Conservation (phyloP, 2,329 filamentous ascomycete species). For the Cucurbitaria berberidis region DNA sequence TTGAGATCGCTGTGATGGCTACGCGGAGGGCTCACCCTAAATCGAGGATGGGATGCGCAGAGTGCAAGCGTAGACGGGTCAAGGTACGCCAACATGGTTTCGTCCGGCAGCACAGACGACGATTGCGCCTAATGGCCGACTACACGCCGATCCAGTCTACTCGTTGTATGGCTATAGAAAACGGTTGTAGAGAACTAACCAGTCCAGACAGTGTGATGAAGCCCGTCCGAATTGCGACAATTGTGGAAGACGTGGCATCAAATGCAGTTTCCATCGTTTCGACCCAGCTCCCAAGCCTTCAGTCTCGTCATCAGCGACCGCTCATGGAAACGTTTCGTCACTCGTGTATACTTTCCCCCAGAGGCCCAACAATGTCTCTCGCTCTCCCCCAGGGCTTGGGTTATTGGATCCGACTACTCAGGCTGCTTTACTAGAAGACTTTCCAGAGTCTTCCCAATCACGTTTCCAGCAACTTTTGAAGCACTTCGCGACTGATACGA, state of each 20-base stretch:
- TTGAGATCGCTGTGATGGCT: conserved; percentile 3
- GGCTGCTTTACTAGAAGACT: conserved; percentile 14
- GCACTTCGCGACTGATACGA: conserved; percentile 30
- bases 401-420: conserved; percentile 17
- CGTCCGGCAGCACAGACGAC: background rate
- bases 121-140: background rate
- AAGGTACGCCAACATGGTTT: conserved; percentile 17
- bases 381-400: conserved; percentile 8
- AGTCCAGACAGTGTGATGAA: conserved; percentile 28
- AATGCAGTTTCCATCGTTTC: conserved; percentile 28
- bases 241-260: conserved; percentile 16
- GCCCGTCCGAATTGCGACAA: conserved; percentile 23
- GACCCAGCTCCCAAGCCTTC: conserved; percentile 9
- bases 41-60: conserved; percentile 16
- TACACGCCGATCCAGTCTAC: background rate
- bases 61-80: conserved; percentile 24
- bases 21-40: conserved; percentile 19
- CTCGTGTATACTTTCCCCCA: conserved; percentile 9
- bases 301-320: background rate
- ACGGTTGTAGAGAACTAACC: conserved; percentile 1
- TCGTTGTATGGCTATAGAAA: background rate
- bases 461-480: conserved; percentile 24
- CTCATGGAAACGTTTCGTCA: background rate
- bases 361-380: background rate
- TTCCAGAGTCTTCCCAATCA: conserved; percentile 14